phyloP scores from a whole-genome alignment of 768 basidiomycete species.

The Russula lepida region DNA sequence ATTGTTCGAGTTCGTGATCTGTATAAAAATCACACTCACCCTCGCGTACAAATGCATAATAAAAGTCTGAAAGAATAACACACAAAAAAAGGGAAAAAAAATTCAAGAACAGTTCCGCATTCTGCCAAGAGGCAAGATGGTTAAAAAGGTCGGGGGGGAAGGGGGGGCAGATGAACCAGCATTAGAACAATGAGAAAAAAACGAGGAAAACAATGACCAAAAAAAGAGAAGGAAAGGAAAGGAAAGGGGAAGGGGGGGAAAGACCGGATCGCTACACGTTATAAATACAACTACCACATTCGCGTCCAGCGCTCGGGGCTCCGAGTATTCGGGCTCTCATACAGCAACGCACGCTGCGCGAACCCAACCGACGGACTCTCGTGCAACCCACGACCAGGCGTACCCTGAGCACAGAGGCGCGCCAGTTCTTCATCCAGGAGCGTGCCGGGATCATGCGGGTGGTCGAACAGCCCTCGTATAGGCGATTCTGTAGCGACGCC shows the following conservation, averaged over 20 bases:
- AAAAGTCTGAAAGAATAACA: not conserved
- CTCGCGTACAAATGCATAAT: not conserved
- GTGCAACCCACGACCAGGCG: conserved; percentile 25
- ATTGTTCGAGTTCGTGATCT: not conserved
- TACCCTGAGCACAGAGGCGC: conserved; percentile 28
- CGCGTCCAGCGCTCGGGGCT: conserved; percentile 46
- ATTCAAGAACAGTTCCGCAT: not conserved
- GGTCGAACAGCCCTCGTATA: conserved; percentile 52
- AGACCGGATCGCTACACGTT: not conserved
- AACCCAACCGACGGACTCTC: conserved; percentile 60
- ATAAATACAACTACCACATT: conserved; percentile 21
- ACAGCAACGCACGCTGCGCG: conserved; percentile 50
- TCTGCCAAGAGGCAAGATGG: not conserved
- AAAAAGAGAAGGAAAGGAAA: not conserved
- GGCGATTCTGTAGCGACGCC: conserved; percentile 31
- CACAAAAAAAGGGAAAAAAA: not conserved
- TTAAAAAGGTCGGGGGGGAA: not conserved
- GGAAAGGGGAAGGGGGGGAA: not conserved
- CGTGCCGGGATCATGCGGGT: conserved; percentile 62
- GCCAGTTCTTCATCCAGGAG: conserved; percentile 68
- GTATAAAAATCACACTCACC: not conserved
- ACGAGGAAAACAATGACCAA: not conserved
- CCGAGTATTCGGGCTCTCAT: conserved; percentile 61
- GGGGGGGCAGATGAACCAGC: not conserved
- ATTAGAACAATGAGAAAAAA: not conserved